Evolutionary conservation across 306 rosid species (phyloP).

Genomic region (Macrotyloma uniflorum): DNA sequence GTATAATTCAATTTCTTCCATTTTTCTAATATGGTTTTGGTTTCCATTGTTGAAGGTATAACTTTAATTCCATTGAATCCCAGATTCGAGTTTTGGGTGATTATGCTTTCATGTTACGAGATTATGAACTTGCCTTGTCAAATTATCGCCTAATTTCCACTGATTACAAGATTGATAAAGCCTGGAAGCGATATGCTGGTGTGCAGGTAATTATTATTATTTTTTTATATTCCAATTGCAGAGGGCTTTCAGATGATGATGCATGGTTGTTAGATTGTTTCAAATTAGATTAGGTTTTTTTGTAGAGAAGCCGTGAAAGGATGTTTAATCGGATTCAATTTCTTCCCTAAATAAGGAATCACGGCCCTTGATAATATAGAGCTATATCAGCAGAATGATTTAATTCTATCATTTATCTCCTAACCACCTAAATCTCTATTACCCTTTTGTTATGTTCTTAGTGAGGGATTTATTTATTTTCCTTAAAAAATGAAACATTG

Average conservation of each 20-base stretch:
- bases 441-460: background rate
- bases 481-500: slow-evolving; percentile 2
- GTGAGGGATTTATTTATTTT: slow-evolving; percentile 17
- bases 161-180: slow-evolving; percentile 99
- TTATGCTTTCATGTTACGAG: slow-evolving; percentile 95
- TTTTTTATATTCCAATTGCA: slow-evolving; percentile 13
- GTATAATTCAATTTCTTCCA: slow-evolving; percentile 20
- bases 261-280: slow-evolving; percentile 11
- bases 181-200: slow-evolving; percentile 98
- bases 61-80: slow-evolving; percentile 88
- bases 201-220: slow-evolving; percentile 71
- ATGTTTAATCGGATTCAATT: background rate
- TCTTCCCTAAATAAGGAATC: slow-evolving; percentile 4
- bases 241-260: slow-evolving; percentile 27
- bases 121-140: slow-evolving; percentile 96
- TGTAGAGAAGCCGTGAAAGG: slow-evolving; percentile 28
- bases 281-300: slow-evolving; percentile 28
- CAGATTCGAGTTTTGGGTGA: slow-evolving; percentile 98
- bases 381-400: slow-evolving; percentile 11
- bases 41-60: slow-evolving; percentile 72
- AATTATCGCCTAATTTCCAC: slow-evolving; percentile 95
- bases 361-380: slow-evolving; percentile 18
- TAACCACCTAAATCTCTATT: background rate
- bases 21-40: slow-evolving; percentile 48
- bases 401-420: slow-evolving; percentile 10